A percentile compares a stretch with the other conserved stretches of the same genome.
These are phyloP conservation scores for Papiliotrema fonsecae DNA, from an alignment of 1,284 basidiomycete species.

Conservation along the genomic window DNA sequence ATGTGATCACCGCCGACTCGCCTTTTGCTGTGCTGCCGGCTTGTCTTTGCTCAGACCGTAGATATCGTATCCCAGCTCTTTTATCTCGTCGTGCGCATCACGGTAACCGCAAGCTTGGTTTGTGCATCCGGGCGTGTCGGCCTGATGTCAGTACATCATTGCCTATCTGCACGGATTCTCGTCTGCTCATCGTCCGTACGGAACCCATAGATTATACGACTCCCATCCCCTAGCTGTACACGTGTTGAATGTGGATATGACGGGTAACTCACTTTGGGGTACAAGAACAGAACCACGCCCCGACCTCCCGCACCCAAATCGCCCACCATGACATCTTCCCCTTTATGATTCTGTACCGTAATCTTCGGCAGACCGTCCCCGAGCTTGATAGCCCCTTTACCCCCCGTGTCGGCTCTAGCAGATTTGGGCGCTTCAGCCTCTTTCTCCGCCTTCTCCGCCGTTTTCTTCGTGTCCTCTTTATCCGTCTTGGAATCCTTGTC, in stretches of 20 bases:
- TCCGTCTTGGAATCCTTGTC: conserved; percentile 4
- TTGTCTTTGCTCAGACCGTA: conserved; percentile 82
- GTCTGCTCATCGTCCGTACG: no score
- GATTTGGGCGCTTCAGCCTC: conserved; percentile 31
- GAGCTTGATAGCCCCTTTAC: conserved; percentile 54
- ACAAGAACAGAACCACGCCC: conserved; percentile 75
- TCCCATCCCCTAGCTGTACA: no score
- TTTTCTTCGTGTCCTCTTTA: conserved; percentile 4
- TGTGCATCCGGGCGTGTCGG: conserved; percentile 66
- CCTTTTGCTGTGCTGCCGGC: conserved; percentile 73
- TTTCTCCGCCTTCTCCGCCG: conserved; percentile 28
- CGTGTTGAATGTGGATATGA: no score
- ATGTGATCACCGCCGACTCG: conserved; percentile 32
- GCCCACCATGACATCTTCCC: conserved; percentile 45
- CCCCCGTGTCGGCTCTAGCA: conserved; percentile 28
- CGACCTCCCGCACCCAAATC: conserved; percentile 52
- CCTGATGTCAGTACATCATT: conserved; percentile 37
- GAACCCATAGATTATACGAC: no score
- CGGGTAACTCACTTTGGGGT: conserved; percentile 43
- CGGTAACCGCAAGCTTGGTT: conserved; percentile 84
- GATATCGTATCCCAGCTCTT: conserved; percentile 63
- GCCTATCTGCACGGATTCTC: conserved; percentile 2
- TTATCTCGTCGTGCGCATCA: conserved; percentile 72
- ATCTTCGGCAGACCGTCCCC: conserved; percentile 74
- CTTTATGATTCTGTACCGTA: conserved; percentile 61